Percentiles rank a stretch among this genome's conserved stretches.
phyloP scores from a whole-genome alignment of 441 rosid species.

The Bruguiera hainesii region DNA sequence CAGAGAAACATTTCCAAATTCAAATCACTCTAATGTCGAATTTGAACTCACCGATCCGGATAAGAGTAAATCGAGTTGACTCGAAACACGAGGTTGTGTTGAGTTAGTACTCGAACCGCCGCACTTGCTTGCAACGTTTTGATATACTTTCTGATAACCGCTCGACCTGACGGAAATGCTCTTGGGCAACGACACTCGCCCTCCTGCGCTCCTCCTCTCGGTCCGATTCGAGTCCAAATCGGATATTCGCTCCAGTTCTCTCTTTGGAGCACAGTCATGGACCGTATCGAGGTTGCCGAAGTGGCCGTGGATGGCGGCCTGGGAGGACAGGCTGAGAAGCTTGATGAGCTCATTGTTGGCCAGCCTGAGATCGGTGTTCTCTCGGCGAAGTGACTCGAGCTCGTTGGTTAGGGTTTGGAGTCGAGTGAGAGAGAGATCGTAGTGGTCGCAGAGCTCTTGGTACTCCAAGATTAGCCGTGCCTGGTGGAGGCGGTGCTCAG shows the following conservation, averaged over 20 bases:
- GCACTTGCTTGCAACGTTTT: conserved; percentile 22
- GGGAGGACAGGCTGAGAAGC: conserved; percentile 34
- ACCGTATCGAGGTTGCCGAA: conserved; percentile 7
- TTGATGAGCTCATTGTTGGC: conserved; percentile 47
- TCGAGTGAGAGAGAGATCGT: conserved; percentile 43
- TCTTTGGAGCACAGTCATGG: background rate
- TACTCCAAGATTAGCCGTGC: conserved; percentile 68
- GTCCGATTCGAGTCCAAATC: conserved; percentile 32
- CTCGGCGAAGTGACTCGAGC: conserved; percentile 43
- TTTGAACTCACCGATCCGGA: conserved; percentile 28
- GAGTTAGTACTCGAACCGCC: conserved; percentile 26
- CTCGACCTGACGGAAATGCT: conserved; percentile 61
- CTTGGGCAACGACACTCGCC: conserved; percentile 49
- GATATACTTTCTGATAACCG: conserved; percentile 41
- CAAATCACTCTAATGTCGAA: background rate
- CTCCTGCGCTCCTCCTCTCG: conserved; percentile 32
- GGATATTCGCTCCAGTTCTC: conserved; percentile 27
- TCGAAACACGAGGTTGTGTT: conserved; percentile 28
- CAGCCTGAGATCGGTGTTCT: conserved; percentile 42
- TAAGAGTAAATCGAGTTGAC: conserved; percentile 24
- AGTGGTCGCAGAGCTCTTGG: conserved; percentile 55
- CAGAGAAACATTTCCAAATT: too few species aligned
- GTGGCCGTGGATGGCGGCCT: conserved; percentile 27
- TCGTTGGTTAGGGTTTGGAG: conserved; percentile 43
- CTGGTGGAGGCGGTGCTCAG: conserved; percentile 64